Conservation (phyloP, 352 stramenopile genomes). For the Phytophthora kernoviae region DNA sequence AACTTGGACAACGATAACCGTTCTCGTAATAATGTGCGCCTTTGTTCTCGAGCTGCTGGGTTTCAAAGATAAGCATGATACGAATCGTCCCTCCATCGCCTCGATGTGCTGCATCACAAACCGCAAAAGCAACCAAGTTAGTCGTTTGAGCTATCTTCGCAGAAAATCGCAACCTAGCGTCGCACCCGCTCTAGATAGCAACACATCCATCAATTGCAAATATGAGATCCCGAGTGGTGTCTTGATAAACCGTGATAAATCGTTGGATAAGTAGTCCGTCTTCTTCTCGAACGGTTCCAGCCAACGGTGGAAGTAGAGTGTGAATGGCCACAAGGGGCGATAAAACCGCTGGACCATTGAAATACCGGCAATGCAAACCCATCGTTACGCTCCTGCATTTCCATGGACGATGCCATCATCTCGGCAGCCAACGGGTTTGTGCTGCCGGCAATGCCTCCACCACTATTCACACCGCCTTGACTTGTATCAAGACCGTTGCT, state of each 20-base stretch:
- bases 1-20: conserved; percentile 75
- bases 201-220: conserved; percentile 79
- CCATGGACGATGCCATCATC: conserved; percentile 81
- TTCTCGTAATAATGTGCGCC: conserved; percentile 78
- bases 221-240: conserved; percentile 83
- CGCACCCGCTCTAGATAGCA: conserved; percentile 69
- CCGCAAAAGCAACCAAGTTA: conserved; percentile 14
- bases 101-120: conserved; percentile 42
- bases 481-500: conserved; percentile 26
- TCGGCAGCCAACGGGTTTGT: conserved; percentile 66
- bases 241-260: conserved; percentile 76
- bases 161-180: conserved; percentile 12
- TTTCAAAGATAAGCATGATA: conserved; percentile 82
- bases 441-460: conserved; percentile 37
- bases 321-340: conserved; percentile 83
- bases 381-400: conserved; percentile 77
- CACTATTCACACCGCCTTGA: conserved; percentile 24
- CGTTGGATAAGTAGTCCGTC: conserved; percentile 59
- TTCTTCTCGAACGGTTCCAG: conserved; percentile 73
- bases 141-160: background rate
- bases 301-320: conserved; percentile 84
- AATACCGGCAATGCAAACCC: conserved; percentile 81
- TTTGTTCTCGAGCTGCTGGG: conserved; percentile 75
- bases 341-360: conserved; percentile 84
- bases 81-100: conserved; percentile 50